These are phyloP conservation scores for Sechiopsis laciniata DNA, from an alignment of 306 rosid genomes.

Conservation along the genomic window DNA sequence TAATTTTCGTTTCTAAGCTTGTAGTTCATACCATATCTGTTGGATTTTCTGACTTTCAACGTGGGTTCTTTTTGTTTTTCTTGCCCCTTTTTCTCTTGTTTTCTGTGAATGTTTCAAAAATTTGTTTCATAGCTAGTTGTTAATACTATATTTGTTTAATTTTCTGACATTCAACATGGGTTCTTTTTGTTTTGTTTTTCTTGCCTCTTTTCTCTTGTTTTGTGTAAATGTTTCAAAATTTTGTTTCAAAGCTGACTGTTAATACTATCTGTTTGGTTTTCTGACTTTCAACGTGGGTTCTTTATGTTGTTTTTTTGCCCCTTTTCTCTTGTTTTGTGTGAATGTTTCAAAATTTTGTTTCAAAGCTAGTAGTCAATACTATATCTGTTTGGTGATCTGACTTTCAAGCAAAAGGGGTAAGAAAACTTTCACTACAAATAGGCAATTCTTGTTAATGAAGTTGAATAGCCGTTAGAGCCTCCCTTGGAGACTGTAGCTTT, in stretches of 20 bases:
- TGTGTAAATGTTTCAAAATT: background rate
- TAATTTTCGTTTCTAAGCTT: background rate
- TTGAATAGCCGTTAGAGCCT: background rate
- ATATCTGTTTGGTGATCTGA: background rate
- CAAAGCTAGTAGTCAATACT: background rate
- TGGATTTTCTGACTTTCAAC: constrained; percentile 1
- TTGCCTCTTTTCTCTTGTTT: too few relatives aligned
- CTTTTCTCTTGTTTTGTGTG: background rate
- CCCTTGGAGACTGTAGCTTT: background rate
- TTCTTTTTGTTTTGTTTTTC: too few relatives aligned
- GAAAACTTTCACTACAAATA: background rate
- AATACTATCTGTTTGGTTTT: constrained; percentile 5
- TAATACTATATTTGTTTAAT: too few relatives aligned
- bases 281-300: background rate
- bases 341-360: background rate
- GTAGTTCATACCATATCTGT: background rate
- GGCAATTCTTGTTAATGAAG: background rate
- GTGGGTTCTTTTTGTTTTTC: background rate
- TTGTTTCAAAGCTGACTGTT: background rate
- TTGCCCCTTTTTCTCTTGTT: background rate
- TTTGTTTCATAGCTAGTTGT: too few relatives aligned
- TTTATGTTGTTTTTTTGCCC: background rate
- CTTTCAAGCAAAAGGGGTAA: constrained; percentile 1
- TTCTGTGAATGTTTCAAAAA: background rate
- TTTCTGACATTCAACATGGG: too few relatives aligned